Conservation (phyloP, 2,329 filamentous ascomycete species). For the Curvularia lunata region DNA sequence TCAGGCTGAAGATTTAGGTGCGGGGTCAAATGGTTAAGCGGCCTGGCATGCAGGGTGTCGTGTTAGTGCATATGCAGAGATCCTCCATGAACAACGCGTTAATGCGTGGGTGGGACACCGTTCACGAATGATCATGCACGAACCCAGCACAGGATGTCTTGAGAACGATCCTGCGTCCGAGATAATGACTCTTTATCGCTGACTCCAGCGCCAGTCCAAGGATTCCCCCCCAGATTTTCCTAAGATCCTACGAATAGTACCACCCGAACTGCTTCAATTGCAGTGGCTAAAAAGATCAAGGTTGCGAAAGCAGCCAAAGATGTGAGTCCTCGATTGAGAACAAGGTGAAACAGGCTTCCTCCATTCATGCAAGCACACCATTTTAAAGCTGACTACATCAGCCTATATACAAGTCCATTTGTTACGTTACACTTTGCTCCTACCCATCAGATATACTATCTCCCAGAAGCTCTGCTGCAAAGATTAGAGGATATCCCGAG, state of each 20-base stretch:
- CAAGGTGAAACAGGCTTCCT: constrained; percentile 4
- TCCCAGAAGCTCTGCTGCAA: neutral
- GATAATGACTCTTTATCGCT: constrained; percentile 4
- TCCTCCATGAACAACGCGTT: constrained; percentile 1
- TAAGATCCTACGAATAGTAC: constrained; percentile 1
- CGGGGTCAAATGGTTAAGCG: constrained; percentile 6
- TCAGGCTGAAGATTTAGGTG: constrained; percentile 2
- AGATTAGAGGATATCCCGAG: constrained; percentile 2
- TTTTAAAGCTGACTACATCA: constrained; percentile 1
- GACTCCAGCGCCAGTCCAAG: neutral
- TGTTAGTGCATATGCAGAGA: constrained; percentile 10
- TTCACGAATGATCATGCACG: neutral
- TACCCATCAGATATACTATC: constrained; percentile 6
- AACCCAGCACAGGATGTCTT: neutral
- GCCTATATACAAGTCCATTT: constrained; percentile 5
- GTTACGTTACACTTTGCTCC: constrained; percentile 5
- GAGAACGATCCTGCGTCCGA: neutral
- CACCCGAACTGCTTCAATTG: neutral
- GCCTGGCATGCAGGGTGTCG: constrained; percentile 7
- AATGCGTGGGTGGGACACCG: neutral
- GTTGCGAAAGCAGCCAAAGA: neutral
- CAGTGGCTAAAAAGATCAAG: constrained; percentile 7
- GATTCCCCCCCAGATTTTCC: neutral
- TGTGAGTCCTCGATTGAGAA: neutral
- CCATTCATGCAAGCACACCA: neutral